Evolutionary conservation across 1,284 basidiomycete species (phyloP).

Genomic region (Amylostereum areolatum): DNA sequence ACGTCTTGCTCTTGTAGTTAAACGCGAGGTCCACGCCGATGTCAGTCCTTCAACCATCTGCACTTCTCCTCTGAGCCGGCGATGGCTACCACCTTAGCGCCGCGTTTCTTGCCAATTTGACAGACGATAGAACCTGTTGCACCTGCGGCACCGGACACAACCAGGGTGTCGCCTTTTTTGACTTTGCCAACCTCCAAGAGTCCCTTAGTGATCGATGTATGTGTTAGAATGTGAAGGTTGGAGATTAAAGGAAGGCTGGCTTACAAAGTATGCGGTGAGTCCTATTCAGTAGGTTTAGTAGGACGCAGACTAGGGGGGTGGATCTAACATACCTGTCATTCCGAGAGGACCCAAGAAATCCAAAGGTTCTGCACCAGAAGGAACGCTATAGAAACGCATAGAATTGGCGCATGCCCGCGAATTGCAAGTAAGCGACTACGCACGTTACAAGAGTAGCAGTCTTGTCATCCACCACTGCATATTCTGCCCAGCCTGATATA

Average conservation of each 20-base stretch:
- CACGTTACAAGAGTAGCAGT: slow-evolving; percentile 5
- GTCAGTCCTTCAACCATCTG: slow-evolving; percentile 72
- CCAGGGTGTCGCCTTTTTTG: slow-evolving; percentile 76
- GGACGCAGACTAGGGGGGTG: not conserved
- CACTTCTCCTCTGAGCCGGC: slow-evolving; percentile 80
- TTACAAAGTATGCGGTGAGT: slow-evolving; percentile 79
- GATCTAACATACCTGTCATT: slow-evolving; percentile 43
- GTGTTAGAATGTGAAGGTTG: not conserved
- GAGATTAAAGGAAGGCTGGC: slow-evolving; percentile 16
- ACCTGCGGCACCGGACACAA: slow-evolving; percentile 89
- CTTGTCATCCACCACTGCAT: slow-evolving; percentile 56
- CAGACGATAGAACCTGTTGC: slow-evolving; percentile 72
- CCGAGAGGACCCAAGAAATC: slow-evolving; percentile 79
- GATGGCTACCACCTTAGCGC: slow-evolving; percentile 81
- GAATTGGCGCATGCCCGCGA: not conserved
- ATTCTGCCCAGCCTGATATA: slow-evolving; percentile 74
- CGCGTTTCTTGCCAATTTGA: slow-evolving; percentile 71
- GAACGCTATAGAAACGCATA: slow-evolving; percentile 33
- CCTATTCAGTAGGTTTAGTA: slow-evolving; percentile 32
- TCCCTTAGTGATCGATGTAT: slow-evolving; percentile 1
- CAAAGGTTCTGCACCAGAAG: slow-evolving; percentile 50
- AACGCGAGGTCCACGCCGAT: slow-evolving; percentile 79
- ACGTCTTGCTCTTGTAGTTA: slow-evolving; percentile 82
- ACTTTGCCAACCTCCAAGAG: slow-evolving; percentile 50
- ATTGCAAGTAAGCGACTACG: slow-evolving; percentile 16